Base-by-base conservation (phyloP, 2,329 filamentous ascomycete species). In the Drechmeria coniospora region DNA sequence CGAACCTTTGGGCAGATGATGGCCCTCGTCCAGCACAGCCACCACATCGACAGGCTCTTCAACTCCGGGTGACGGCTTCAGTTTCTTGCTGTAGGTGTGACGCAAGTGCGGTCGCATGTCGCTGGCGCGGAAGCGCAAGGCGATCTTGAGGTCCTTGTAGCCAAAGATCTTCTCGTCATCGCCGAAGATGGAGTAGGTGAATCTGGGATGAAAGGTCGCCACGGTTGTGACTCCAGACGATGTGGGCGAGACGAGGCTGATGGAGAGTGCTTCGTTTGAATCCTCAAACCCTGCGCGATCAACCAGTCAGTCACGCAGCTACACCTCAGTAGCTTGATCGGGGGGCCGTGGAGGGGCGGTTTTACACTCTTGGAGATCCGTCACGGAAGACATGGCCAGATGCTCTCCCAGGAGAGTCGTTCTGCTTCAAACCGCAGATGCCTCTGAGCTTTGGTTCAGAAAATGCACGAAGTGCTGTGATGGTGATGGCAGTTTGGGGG, bases 121-220 rank as follows among this genome's bases (percentile, higher is more conserved):
- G 48, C 61, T 66, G 11, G 68, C 65, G 46, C 72, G 60, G 41
- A 63, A 76, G 36, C 72, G 72, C 30, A 95, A 57, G 36, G 72
- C 69, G 46, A 95, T 76, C 37, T 73, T 72, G 30, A 93, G 65
- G 29, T 74, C 73, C 48, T 83, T 76, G 61, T 94, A 93, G 21
- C 87, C 87, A 42, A 92, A 86, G 37, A 95, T 87, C 17, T 67
- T 69, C 53, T 98, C 84, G 7, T 90, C 77, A n/a, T 95, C 79
- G 44, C 83, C 83, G 41, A 95, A 94, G 37, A 98, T 79, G 2
- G 82, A 63, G 52, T 95, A 93, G 12, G 87, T 94, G 50, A 86
- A 92, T 45, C 71, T 69, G 0, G 90, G 92, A 34, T 81, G 66
- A 52, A 98, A 95, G 16, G 69, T 67, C 15, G 68, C 65, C 40